Conservation (phyloP, 495 filamentous ascomycete genomes). For the Letharia lupina region DNA sequence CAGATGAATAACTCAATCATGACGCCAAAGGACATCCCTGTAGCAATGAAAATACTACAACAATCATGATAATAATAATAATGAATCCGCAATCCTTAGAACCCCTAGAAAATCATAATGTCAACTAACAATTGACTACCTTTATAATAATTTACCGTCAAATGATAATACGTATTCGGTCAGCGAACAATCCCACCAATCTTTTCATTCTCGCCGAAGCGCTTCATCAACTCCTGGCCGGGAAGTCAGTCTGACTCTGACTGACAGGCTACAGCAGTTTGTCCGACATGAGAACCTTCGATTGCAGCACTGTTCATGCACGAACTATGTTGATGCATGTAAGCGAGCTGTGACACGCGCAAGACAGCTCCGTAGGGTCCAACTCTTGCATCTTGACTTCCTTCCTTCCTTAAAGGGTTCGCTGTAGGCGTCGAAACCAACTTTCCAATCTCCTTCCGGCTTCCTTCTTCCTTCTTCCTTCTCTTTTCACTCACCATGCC, state of each 20-base stretch:
- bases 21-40: background rate
- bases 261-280: background rate
- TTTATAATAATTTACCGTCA: too few species aligned
- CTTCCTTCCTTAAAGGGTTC: background rate
- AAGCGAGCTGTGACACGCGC: background rate
- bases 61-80: too few species aligned
- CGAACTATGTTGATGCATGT: background rate
- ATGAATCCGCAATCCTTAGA: background rate
- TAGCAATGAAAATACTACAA: too few species aligned
- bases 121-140: too few species aligned
- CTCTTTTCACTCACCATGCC: slow-evolving; percentile 18
- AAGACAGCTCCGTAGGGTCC: background rate
- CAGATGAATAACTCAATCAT: background rate
- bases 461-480: background rate
- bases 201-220: background rate
- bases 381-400: background rate
- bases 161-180: background rate
- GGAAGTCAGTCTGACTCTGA: background rate
- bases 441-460: background rate
- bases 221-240: background rate
- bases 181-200: background rate
- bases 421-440: background rate
- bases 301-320: background rate
- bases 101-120: too few species aligned
- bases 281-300: background rate